Base-by-base conservation (phyloP, 106 monocot species). In the Dendrobium officinale region DNA sequence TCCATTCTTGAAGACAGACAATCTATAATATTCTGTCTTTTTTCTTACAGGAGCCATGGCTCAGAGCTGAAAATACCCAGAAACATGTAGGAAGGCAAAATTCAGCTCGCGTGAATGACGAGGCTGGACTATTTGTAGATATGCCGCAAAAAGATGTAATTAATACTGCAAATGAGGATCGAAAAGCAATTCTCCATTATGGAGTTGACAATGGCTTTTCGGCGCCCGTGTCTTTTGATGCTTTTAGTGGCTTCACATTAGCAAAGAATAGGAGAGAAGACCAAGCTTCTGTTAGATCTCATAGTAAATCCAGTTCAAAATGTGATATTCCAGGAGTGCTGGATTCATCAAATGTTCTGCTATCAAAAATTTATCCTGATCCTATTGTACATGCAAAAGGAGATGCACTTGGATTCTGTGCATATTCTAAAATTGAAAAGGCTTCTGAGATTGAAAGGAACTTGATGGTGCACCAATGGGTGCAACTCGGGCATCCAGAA, bases 391-490 rank as follows among this genome's bases (percentile, higher is more conserved):
- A 58, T 42, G 75, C 61, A 75, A 73, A 83, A 49, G 83, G 73
- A 66, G 77, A 61, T 18, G 43, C 19, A 9, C 5, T 17, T 26
- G 9, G 29, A 45, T 24, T 33, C 48, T 26, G 51, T 56, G 72
- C 78, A 48, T 77, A 55, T 67, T 61, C 61, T 61, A 61, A 22
- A 61, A 20, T 51, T 0, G 55, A 75, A 9, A 76, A 76, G 19
- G 41, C 82, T 49, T 78, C 31, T 73, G 78, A 82, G 55, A 67
- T 76, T 10, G 55, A 77, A 54, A 92, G 80, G 72, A 76, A 74
- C 24, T 81, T 64, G 48, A 75, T 83, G 88, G 54, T 88, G 56
- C 87, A 77, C 78, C 90, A 90, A 37, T 87, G 83, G 86, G 44
- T 43, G 45, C 81, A 87, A 67, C 72, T 75, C 9, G 86, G 83